Evolutionary conservation across 768 basidiomycete species (phyloP), one percentile per base, ranked within the genome.

Genomic region (Rhodotorula paludigena): DNA sequence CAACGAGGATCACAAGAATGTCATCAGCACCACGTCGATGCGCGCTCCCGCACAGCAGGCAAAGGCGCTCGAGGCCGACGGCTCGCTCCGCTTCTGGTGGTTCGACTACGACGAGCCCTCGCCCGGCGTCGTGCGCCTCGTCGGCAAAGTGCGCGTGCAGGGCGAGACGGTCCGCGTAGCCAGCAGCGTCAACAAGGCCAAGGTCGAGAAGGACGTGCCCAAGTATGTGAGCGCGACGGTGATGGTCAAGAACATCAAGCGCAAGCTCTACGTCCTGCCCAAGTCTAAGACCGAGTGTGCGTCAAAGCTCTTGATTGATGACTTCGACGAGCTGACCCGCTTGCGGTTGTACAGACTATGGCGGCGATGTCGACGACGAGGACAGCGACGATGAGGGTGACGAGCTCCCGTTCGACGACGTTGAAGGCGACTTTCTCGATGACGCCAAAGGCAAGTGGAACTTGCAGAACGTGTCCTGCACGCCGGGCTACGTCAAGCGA

Each of bases 71-170:
- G 90, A 97, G 75, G 80, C 84, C 8, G 91, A 96, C 71, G 92
- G 90, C 3, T 88, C 86, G 6, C 80, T 98, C 21, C 84, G 84
- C 35, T 92, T 99, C 82, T 99, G 87, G 81, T 99, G 96, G 96
- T 81, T 97, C 30, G 96, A 99, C 76, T 91, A 91, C 75, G 85
- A 93, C 41, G 98, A 76, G 83, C 85, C 55, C 84, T 88, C 23
- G 68, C 63, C 78, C 33, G 94, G 92, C 23, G 85, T 84, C 66
- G 81, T 99, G 7, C 88, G 90, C 76, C 88, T 99, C 71, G 84
- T 90, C 51, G 96, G 96, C 12, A 98, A 98, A 79, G 84, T 92
- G 49, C 85, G 88, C 73, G 91, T 93, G 79, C 87, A 87, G 78
- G 79, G 81, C 18, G 60, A 66, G 58, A 64, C 52, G n/a, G 64